Conservation (phyloP, 768 basidiomycete genomes). For the Nevesoporus exiguus region DNA sequence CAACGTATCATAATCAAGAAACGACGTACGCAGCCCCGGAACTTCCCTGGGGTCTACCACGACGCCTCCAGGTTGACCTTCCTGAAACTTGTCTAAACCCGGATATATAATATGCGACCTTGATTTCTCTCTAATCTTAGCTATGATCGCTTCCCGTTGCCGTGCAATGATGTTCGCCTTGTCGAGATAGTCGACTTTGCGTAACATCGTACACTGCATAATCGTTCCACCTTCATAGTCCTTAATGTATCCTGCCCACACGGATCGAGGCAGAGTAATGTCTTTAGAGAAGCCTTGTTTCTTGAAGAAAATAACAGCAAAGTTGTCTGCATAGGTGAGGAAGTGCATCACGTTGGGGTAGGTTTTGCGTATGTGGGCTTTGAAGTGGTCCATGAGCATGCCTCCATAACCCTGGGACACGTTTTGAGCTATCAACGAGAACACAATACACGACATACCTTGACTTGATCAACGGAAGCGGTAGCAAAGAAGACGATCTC, state of each 20-base stretch:
- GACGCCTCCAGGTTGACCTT: slow-evolving; percentile 48
- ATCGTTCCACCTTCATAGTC: slow-evolving; percentile 99
- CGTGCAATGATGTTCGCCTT: slow-evolving; percentile 68
- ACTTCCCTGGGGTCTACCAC: slow-evolving; percentile 71
- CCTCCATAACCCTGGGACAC: slow-evolving; percentile 87
- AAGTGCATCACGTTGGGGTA: slow-evolving; percentile 92
- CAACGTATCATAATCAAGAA: background rate
- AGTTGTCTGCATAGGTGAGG: slow-evolving; percentile 98
- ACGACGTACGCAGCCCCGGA: slow-evolving; percentile 74
- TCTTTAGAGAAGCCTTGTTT: slow-evolving; percentile 99
- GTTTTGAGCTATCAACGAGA: background rate
- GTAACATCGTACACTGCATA: slow-evolving; percentile 98
- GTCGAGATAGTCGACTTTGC: slow-evolving; percentile 84
- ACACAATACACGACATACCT: slow-evolving; percentile 48
- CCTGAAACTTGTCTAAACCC: slow-evolving; percentile 74
- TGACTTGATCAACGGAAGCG: slow-evolving; percentile 94
- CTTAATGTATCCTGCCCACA: slow-evolving; percentile 99
- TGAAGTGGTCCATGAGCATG: slow-evolving; percentile 98
- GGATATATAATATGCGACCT: slow-evolving; percentile 81
- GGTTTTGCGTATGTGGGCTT: slow-evolving; percentile 80
- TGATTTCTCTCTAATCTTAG: slow-evolving; percentile 84
- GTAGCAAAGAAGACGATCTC: slow-evolving; percentile 99
- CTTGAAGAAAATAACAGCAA: slow-evolving; percentile 98
- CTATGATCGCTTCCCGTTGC: slow-evolving; percentile 87
- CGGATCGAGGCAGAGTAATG: slow-evolving; percentile 82